These are phyloP conservation scores for Colletotrichum lindemuthianum DNA, from an alignment of 2,329 filamentous ascomycete species.

Conservation along the genomic window DNA sequence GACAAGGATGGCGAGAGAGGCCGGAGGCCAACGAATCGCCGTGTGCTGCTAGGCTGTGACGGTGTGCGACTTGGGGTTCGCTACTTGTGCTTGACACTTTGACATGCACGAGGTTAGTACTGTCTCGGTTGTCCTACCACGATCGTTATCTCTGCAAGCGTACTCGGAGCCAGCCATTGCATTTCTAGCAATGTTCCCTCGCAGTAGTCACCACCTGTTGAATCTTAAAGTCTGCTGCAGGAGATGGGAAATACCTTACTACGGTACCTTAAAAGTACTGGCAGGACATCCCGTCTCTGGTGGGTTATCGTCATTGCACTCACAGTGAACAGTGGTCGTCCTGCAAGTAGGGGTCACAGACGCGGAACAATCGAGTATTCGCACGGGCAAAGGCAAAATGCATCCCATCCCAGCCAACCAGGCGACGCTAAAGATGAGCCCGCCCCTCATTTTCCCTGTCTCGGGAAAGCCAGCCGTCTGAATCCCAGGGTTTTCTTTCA, in stretches of 20 bases:
- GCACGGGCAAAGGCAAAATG: background rate
- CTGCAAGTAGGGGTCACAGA: too few species aligned
- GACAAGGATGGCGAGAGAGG: slow-evolving; percentile 5
- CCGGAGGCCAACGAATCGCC: background rate
- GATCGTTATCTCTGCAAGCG: slow-evolving; percentile 32
- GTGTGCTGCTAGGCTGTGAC: slow-evolving; percentile 27
- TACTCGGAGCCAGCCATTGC: slow-evolving; percentile 7
- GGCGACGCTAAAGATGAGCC: slow-evolving; percentile 1
- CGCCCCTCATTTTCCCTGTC: slow-evolving; percentile 26
- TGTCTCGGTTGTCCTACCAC: slow-evolving; percentile 28
- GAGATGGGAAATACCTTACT: background rate
- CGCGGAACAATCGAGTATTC: background rate
- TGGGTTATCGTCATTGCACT: too few species aligned
- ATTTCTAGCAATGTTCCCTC: slow-evolving; percentile 4
- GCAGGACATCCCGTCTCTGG: background rate
- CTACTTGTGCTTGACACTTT: slow-evolving; percentile 28
- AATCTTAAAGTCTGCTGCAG: background rate
- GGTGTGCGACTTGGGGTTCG: slow-evolving; percentile 21
- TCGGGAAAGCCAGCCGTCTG: slow-evolving; percentile 18
- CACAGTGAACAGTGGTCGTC: too few species aligned
- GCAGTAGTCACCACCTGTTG: slow-evolving; percentile 4
- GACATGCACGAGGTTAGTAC: slow-evolving; percentile 29
- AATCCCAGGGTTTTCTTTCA: background rate
- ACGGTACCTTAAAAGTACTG: background rate
- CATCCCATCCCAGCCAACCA: slow-evolving; percentile 27